Conservation (phyloP, 139 green algal species). For the Tetraselmis striata region DNA sequence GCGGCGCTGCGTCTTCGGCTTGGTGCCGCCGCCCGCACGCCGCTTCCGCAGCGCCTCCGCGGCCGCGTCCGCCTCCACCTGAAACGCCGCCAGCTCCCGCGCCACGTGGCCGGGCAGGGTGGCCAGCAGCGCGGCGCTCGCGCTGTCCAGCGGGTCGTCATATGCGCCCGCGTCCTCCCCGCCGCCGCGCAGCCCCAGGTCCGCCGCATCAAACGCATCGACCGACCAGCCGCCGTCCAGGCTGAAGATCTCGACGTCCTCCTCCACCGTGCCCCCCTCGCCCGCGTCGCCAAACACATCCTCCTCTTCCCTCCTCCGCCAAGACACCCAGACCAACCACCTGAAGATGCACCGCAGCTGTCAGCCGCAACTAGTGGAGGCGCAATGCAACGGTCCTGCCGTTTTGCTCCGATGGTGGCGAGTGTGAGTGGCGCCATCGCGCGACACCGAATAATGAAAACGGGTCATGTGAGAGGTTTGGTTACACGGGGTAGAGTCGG, state of each 20-base stretch:
- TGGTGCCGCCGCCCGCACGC: constrained; percentile 12
- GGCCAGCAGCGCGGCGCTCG: constrained; percentile 16
- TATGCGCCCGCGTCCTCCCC: constrained; percentile 9
- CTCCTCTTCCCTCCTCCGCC: neutral
- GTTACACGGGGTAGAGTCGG: too few relatives aligned
- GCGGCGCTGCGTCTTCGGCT: constrained; percentile 39
- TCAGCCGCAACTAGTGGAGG: too few relatives aligned
- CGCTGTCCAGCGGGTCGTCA: neutral
- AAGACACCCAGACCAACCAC: too few relatives aligned
- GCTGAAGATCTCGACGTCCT: constrained; percentile 38
- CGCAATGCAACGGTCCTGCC: too few relatives aligned
- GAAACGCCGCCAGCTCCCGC: constrained; percentile 7
- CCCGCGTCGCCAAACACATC: too few relatives aligned
- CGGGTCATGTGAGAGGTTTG: too few relatives aligned
- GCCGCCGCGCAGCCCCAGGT: neutral
- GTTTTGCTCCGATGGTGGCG: too few relatives aligned
- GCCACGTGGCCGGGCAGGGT: constrained; percentile 16
- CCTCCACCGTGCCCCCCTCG: neutral
- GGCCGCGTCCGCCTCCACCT: constrained; percentile 27
- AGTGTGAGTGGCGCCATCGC: too few relatives aligned
- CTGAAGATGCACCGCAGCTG: too few relatives aligned
- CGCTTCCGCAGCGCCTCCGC: constrained; percentile 30
- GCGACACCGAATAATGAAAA: too few relatives aligned
- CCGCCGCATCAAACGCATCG: constrained; percentile 12
- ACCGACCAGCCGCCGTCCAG: constrained; percentile 31